Evolutionary conservation across 2,329 filamentous ascomycete genomes (phyloP).

Genomic region (Paracoccidioides lutzii): DNA sequence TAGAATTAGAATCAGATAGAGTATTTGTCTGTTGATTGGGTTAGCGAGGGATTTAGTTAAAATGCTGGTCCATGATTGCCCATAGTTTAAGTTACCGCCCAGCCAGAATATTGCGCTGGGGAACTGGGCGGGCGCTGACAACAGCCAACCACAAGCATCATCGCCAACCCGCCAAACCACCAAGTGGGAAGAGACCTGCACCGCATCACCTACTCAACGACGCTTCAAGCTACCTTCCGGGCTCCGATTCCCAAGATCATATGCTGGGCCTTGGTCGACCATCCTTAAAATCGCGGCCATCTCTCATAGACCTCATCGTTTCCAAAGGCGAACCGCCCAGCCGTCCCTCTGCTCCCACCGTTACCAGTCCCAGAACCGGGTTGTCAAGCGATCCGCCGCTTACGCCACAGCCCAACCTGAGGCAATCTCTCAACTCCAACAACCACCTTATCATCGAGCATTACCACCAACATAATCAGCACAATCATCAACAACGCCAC

Average conservation of each 20-base stretch:
- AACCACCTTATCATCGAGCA: constrained; percentile 20
- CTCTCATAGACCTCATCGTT: constrained; percentile 49
- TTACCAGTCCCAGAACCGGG: background rate
- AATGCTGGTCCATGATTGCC: too few relatives aligned
- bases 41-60: too few relatives aligned
- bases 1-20: too few relatives aligned
- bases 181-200: too few relatives aligned
- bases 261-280: constrained; percentile 46
- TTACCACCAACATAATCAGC: constrained; percentile 25
- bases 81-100: too few relatives aligned
- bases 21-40: too few relatives aligned
- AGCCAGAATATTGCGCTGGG: too few relatives aligned
- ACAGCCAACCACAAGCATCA: too few relatives aligned
- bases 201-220: too few relatives aligned
- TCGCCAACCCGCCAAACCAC: too few relatives aligned
- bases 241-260: constrained; percentile 15
- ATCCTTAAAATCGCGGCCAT: constrained; percentile 46
- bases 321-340: constrained; percentile 35
- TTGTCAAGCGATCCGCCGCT: background rate
- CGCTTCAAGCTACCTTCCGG: background rate
- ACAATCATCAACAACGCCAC: constrained; percentile 24
- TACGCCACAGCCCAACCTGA: constrained; percentile 8
- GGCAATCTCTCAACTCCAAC: background rate
- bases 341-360: background rate
- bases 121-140: too few relatives aligned